phyloP scores from a whole-genome alignment of 2,329 filamentous ascomycete genomes.

The Arthrobotrys sinensis region DNA sequence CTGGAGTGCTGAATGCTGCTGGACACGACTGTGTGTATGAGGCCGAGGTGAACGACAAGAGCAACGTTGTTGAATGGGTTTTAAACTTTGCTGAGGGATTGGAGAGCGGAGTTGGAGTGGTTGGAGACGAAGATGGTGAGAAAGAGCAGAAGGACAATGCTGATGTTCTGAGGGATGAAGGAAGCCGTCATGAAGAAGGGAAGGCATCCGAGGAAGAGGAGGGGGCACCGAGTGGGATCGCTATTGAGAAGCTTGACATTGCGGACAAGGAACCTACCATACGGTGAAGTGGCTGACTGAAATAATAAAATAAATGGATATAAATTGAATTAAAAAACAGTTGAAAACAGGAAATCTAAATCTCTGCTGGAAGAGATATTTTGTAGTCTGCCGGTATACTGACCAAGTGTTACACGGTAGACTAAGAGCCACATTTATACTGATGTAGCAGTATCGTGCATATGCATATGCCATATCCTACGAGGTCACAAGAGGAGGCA shows the following conservation, averaged over 20 bases:
- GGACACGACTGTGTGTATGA: slow-evolving; percentile 86
- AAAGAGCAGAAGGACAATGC: slow-evolving; percentile 31
- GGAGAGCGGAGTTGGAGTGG: slow-evolving; percentile 65
- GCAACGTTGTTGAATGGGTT: slow-evolving; percentile 75
- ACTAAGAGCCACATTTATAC: too few species aligned
- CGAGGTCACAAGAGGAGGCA: too few species aligned
- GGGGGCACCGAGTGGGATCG: slow-evolving; percentile 6
- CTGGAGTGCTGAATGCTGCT: slow-evolving; percentile 83
- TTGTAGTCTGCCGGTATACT: too few species aligned
- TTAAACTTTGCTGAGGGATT: slow-evolving; percentile 67
- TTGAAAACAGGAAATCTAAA: background rate
- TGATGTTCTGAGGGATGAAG: slow-evolving; percentile 54
- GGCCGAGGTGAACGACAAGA: slow-evolving; percentile 79
- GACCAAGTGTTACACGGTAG: too few species aligned
- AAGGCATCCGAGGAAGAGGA: background rate
- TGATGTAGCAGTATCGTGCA: too few species aligned
- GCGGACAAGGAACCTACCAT: slow-evolving; percentile 40
- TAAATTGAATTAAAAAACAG: slow-evolving; percentile 31
- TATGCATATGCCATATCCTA: too few species aligned
- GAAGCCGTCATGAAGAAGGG: slow-evolving; percentile 29
- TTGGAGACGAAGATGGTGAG: slow-evolving; percentile 41
- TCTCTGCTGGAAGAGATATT: too few species aligned
- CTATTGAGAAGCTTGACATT: slow-evolving; percentile 47
- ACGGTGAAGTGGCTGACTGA: slow-evolving; percentile 13
- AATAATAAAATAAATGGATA: slow-evolving; percentile 25